These are phyloP conservation scores for Cryptococcus sp. DNA, from an alignment of 1,284 basidiomycete species.

Conservation along the genomic window DNA sequence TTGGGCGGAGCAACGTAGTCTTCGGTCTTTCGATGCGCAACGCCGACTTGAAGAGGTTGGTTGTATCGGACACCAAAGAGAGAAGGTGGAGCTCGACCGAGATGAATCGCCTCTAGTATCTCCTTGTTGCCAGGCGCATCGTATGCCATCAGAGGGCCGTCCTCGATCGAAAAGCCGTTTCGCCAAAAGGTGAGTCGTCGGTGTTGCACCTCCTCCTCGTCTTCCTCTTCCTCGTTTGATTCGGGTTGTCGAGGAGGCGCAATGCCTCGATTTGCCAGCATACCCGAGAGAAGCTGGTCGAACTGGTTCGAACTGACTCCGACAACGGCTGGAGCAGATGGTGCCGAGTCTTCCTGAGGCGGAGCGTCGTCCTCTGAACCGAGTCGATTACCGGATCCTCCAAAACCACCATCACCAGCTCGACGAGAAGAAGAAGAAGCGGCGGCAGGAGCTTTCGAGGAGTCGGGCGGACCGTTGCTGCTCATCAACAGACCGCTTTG, in stretches of 20 bases:
- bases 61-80: conserved; percentile 71
- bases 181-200: conserved; percentile 89
- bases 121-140: conserved; percentile 72
- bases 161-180: conserved; percentile 88
- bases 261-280: conserved; percentile 11
- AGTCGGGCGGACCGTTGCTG: too few relatives aligned
- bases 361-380: conserved; percentile 79
- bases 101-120: conserved; percentile 70
- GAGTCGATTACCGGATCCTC: conserved; percentile 73
- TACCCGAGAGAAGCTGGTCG: conserved; percentile 13
- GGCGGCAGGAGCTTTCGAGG: too few relatives aligned
- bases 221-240: conserved; percentile 46
- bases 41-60: conserved; percentile 80
- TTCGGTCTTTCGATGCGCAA: conserved; percentile 68
- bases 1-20: conserved; percentile 56
- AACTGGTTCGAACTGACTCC: conserved; percentile 13
- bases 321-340: too few relatives aligned
- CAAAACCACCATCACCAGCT: conserved; percentile 46
- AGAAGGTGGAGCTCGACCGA: conserved; percentile 72
- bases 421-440: too few relatives aligned
- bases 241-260: conserved; percentile 9
- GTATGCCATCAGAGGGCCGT: conserved; percentile 78
- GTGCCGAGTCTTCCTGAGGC: too few relatives aligned
- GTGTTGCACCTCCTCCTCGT: conserved; percentile 59
- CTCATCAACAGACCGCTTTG: too few relatives aligned